These are phyloP conservation scores for Phlegmacium glaucopus DNA, from an alignment of 768 basidiomycete species.

Conservation along the genomic window DNA sequence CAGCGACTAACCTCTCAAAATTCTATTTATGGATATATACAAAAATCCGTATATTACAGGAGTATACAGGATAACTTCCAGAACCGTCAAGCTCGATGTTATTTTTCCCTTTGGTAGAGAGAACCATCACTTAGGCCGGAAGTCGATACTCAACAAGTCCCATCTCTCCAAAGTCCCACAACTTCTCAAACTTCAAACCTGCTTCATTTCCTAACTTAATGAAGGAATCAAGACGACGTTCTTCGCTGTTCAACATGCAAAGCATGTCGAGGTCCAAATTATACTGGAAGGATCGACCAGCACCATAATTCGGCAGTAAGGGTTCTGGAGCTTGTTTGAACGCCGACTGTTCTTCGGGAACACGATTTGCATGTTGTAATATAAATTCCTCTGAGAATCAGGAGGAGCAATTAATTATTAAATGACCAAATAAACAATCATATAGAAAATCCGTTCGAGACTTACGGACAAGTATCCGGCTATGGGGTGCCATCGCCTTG, in stretches of 20 bases:
- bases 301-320: slow-evolving; percentile 45
- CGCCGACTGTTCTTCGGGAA: slow-evolving; percentile 7
- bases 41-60: too few species aligned
- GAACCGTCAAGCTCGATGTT: too few species aligned
- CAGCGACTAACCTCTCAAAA: too few species aligned
- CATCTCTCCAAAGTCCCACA: slow-evolving; percentile 34
- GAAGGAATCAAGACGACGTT: slow-evolving; percentile 39
- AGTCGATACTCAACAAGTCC: slow-evolving; percentile 28
- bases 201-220: slow-evolving; percentile 30
- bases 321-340: slow-evolving; percentile 36
- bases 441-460: neutral
- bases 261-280: slow-evolving; percentile 46
- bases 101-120: too few species aligned
- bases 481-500: slow-evolving; percentile 29
- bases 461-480: slow-evolving; percentile 32
- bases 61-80: too few species aligned
- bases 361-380: slow-evolving; percentile 23
- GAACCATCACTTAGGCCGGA: neutral
- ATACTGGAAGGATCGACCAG: slow-evolving; percentile 37
- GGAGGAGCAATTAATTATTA: slow-evolving; percentile 4
- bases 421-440: slow-evolving; percentile 1
- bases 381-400: slow-evolving; percentile 31
- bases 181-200: slow-evolving; percentile 33
- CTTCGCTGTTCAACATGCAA: slow-evolving; percentile 37
- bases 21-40: too few species aligned